Evolutionary conservation across 768 basidiomycete species (phyloP).

Genomic region (Collybia sp.): DNA sequence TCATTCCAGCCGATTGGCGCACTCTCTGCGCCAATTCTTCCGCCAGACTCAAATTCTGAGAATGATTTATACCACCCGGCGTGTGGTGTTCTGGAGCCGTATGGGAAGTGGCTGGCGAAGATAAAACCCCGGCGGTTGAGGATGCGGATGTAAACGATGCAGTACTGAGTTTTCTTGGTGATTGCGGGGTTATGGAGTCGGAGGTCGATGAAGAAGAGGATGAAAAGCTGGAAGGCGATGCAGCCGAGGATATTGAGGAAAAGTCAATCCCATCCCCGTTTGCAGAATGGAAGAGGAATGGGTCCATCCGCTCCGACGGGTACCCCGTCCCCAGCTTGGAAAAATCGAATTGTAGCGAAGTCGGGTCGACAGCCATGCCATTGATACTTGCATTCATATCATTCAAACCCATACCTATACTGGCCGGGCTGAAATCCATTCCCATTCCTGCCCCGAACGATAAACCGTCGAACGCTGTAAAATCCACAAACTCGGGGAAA

Average conservation of each 20-base stretch:
- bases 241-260: too few species aligned
- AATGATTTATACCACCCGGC: too few species aligned
- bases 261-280: too few species aligned
- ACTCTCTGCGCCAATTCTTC: conserved; percentile 44
- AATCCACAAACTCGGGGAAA: too few species aligned
- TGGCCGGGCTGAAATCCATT: conserved; percentile 55
- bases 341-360: conserved; percentile 47
- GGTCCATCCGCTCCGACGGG: too few species aligned
- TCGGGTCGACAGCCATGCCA: conserved; percentile 55
- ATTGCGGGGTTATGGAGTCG: conserved; percentile 18
- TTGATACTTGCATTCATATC: too few species aligned
- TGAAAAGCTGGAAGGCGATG: background rate
- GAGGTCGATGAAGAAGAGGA: conserved; percentile 22
- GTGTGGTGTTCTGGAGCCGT: conserved; percentile 12
- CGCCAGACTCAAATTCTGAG: conserved; percentile 13
- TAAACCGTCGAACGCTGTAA: too few species aligned
- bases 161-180: conserved; percentile 38
- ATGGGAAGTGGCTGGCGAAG: conserved; percentile 32
- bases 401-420: too few species aligned
- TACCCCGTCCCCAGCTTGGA: too few species aligned
- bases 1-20: conserved; percentile 52
- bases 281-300: too few species aligned
- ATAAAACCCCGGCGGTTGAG: conserved; percentile 49
- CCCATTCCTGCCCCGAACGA: conserved; percentile 31
- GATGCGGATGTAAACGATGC: conserved; percentile 42